A percentile compares a stretch with the other conserved stretches of the same genome.
Evolutionary conservation across 2,329 filamentous ascomycete species (phyloP).

Genomic region (Fusarium caatingaense): DNA sequence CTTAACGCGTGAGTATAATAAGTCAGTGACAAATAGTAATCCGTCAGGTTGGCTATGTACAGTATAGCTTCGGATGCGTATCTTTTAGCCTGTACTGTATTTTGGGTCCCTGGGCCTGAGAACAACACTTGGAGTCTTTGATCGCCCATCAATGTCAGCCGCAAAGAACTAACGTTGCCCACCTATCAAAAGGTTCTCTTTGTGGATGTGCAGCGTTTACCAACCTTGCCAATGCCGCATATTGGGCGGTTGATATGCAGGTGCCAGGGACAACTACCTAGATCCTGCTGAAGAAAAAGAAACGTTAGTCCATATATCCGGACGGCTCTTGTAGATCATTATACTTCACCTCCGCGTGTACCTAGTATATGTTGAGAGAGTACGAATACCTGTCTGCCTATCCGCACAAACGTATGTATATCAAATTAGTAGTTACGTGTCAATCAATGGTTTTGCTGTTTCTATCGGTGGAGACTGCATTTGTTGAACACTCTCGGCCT

Average conservation of each 20-base stretch:
- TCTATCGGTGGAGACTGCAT: constrained; percentile 19
- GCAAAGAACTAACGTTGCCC: constrained; percentile 16
- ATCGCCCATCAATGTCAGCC: constrained; percentile 34
- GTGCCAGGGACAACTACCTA: constrained; percentile 2
- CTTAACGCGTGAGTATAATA: neutral
- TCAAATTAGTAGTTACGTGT: neutral
- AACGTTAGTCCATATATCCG: constrained; percentile 7
- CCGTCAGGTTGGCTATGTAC: neutral
- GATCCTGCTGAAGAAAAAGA: constrained; percentile 4
- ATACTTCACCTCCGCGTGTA: constrained; percentile 9
- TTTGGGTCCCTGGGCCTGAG: constrained; percentile 5
- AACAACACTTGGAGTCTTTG: constrained; percentile 29
- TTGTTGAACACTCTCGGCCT: constrained; percentile 29
- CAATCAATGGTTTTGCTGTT: constrained; percentile 9
- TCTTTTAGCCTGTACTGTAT: constrained; percentile 12
- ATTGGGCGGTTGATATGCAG: constrained; percentile 1
- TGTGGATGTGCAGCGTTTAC: constrained; percentile 2
- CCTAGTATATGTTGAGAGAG: neutral
- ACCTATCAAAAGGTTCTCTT: neutral
- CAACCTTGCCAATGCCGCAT: constrained; percentile 7
- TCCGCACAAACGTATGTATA: neutral
- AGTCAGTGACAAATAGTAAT: neutral
- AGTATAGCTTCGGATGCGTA: constrained; percentile 1
- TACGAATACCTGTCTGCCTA: neutral
- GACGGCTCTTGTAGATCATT: constrained; percentile 22